Conservation (phyloP, 2,329 filamentous ascomycete genomes). For the Monilinia fructicola region DNA sequence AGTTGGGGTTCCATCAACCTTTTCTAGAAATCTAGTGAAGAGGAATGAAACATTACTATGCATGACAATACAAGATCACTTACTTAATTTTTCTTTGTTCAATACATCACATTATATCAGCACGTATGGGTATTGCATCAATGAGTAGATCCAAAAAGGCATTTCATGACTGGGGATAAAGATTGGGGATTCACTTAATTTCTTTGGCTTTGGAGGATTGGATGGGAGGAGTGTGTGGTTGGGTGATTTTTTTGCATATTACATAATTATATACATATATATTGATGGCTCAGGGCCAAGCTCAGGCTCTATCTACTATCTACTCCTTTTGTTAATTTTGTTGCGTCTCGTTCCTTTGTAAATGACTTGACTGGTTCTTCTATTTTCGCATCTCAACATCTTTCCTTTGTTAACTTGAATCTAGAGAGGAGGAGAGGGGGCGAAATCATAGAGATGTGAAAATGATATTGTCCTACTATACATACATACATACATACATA, state of each 20-base stretch:
- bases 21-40: constrained; percentile 11
- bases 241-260: neutral
- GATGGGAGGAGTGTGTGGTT: neutral
- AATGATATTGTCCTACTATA: too few relatives aligned
- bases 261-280: neutral
- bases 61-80: constrained; percentile 2
- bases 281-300: neutral
- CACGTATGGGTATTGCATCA: neutral
- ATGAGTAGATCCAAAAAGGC: neutral
- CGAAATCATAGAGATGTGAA: too few relatives aligned
- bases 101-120: constrained; percentile 1
- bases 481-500: too few relatives aligned
- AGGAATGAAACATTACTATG: neutral
- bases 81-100: constrained; percentile 8
- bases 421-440: too few relatives aligned
- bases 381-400: too few relatives aligned
- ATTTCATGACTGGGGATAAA: constrained; percentile 1
- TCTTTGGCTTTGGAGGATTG: neutral
- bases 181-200: neutral
- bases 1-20: constrained; percentile 61
- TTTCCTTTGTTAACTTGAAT: too few relatives aligned
- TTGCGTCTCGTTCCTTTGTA: neutral
- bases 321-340: neutral
- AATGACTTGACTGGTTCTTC: neutral
- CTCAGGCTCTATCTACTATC: neutral